These are phyloP conservation scores for Solidago caesia DNA, from an alignment of 129 eudicot genomes.

Conservation along the genomic window DNA sequence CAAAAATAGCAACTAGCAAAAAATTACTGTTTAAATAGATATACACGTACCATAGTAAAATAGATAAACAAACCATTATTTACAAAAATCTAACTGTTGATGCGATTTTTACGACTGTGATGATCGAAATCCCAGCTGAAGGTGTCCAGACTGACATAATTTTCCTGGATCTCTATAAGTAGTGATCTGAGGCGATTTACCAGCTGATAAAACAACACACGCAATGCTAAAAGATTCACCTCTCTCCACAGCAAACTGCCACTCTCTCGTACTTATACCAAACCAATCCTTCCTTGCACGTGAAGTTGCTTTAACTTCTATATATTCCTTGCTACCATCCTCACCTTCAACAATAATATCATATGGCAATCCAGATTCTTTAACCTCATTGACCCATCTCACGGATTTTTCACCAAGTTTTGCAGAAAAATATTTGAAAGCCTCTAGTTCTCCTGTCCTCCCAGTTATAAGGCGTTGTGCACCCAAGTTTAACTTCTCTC, in stretches of 20 bases:
- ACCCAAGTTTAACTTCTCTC: constrained; percentile 31
- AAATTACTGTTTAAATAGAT: background rate
- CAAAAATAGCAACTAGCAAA: background rate
- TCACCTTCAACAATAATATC: constrained; percentile 49
- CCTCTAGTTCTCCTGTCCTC: constrained; percentile 48
- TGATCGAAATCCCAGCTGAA: constrained; percentile 50
- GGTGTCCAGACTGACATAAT: constrained; percentile 51
- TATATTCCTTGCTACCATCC: constrained; percentile 46
- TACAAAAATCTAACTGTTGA: background rate
- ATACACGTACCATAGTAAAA: background rate
- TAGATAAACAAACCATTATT: background rate
- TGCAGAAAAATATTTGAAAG: constrained; percentile 8
- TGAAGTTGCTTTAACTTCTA: constrained; percentile 70
- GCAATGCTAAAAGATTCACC: constrained; percentile 76
- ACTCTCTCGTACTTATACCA: constrained; percentile 46
- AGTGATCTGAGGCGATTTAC: constrained; percentile 41
- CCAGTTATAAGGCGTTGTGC: constrained; percentile 54
- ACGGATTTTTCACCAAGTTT: constrained; percentile 36
- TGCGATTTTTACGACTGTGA: constrained; percentile 26
- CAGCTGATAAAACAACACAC: constrained; percentile 43
- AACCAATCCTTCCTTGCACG: constrained; percentile 58
- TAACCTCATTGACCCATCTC: constrained; percentile 62
- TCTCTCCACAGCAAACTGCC: constrained; percentile 68
- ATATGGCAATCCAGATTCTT: constrained; percentile 74
- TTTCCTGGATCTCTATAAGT: constrained; percentile 52